Percentiles rank a stretch among this genome's conserved stretches.
These are phyloP conservation scores for Flaveria robusta DNA, from an alignment of 129 eudicot species.

Conservation along the genomic window DNA sequence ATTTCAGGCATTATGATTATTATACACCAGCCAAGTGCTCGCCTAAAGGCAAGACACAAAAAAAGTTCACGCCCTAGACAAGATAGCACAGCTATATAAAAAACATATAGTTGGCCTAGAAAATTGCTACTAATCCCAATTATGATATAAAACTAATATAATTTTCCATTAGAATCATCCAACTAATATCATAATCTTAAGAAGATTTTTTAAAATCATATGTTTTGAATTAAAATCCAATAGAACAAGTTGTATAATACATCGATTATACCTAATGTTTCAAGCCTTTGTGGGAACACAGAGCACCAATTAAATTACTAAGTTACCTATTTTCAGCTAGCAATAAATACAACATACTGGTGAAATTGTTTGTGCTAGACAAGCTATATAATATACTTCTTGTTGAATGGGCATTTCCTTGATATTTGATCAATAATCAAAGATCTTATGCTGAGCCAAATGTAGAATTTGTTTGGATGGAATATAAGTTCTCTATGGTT, in stretches of 20 bases:
- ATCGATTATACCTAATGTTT: too few species aligned
- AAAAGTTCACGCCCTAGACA: too few species aligned
- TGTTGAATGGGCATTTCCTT: constrained; percentile 2
- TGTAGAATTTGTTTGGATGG: constrained; percentile 4
- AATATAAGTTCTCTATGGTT: neutral
- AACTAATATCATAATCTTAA: neutral
- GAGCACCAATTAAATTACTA: too few species aligned
- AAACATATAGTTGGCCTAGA: too few species aligned
- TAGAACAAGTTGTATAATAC: too few species aligned
- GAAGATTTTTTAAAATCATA: neutral
- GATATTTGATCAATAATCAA: neutral
- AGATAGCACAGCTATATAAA: too few species aligned
- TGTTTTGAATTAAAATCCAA: too few species aligned
- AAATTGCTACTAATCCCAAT: too few species aligned
- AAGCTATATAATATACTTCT: neutral
- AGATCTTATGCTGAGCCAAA: neutral
- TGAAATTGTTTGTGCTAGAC: neutral
- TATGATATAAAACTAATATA: too few species aligned
- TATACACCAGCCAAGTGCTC: neutral
- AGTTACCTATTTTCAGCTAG: neutral
- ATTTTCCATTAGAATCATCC: too few species aligned
- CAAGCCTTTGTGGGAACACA: too few species aligned
- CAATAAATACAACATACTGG: neutral
- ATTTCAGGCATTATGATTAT: neutral
- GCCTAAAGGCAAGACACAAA: neutral